phyloP scores from a whole-genome alignment of 2,329 filamentous ascomycete species.

The Clarireedia sp. region DNA sequence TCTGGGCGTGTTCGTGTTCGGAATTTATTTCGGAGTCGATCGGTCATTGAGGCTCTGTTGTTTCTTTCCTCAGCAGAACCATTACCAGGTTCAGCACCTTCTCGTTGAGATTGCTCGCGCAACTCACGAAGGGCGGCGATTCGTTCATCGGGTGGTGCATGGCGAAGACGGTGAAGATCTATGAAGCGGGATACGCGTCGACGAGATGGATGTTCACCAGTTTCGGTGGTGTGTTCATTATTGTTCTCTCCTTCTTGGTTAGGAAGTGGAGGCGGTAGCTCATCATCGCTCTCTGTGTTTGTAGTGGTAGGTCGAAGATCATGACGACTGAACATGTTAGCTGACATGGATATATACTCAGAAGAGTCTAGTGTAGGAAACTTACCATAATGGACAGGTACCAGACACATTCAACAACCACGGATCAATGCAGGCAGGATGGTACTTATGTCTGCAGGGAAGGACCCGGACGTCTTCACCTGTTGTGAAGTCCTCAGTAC shows the following conservation, averaged over 20 bases:
- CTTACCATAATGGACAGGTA: constrained; percentile 62
- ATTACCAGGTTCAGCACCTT: constrained; percentile 8
- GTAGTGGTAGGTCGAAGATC: constrained; percentile 30
- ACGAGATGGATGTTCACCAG: constrained; percentile 30
- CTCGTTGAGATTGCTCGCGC: constrained; percentile 31
- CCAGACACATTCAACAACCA: constrained; percentile 64
- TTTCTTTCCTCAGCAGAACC: constrained; percentile 19
- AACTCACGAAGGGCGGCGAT: constrained; percentile 49
- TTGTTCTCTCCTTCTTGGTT: constrained; percentile 19
- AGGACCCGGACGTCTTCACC: constrained; percentile 61
- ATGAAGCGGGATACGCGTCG: constrained; percentile 45
- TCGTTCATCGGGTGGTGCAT: constrained; percentile 54
- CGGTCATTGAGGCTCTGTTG: constrained; percentile 24
- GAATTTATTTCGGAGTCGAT: constrained; percentile 24
- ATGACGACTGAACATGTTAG: constrained; percentile 28
- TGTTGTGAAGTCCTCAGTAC: constrained; percentile 59
- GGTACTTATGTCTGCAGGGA: constrained; percentile 61
- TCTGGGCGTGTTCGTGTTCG: constrained; percentile 24
- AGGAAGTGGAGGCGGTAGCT: constrained; percentile 24
- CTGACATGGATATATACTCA: background rate
- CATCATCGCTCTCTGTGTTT: constrained; percentile 17
- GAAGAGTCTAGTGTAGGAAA: constrained; percentile 9
- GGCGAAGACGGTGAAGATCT: constrained; percentile 48
- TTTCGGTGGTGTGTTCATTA: constrained; percentile 30
- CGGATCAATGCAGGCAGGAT: constrained; percentile 60